Percentiles rank a stretch among this genome's conserved stretches.
Conservation (phyloP, 495 filamentous ascomycete genomes). For the Xylaria telfairii region DNA sequence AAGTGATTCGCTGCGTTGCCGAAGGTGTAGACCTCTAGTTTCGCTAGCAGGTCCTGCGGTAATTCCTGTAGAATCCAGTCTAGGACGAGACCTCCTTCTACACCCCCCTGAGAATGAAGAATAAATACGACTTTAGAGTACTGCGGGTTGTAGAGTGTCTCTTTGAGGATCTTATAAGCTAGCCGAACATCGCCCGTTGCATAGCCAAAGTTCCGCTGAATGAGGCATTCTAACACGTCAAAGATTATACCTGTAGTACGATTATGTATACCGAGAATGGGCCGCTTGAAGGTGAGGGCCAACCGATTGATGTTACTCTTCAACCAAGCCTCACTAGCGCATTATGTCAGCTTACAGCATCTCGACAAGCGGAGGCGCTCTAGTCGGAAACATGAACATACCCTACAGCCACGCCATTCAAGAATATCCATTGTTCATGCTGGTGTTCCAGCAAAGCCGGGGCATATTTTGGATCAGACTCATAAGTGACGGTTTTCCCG, state of each 20-base stretch:
- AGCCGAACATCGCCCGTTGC: slow-evolving; percentile 71
- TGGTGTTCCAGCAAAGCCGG: slow-evolving; percentile 48
- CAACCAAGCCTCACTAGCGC: slow-evolving; percentile 59
- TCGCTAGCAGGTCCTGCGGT: slow-evolving; percentile 66
- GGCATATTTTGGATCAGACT: slow-evolving; percentile 52
- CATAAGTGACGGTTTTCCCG: slow-evolving; percentile 47
- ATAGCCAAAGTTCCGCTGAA: slow-evolving; percentile 78
- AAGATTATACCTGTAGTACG: slow-evolving; percentile 74
- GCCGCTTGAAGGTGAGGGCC: slow-evolving; percentile 75
- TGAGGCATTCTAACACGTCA: slow-evolving; percentile 76
- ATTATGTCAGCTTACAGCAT: slow-evolving; percentile 6
- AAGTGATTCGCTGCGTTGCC: slow-evolving; percentile 87
- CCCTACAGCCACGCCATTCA: slow-evolving; percentile 74
- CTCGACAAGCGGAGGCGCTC: neutral
- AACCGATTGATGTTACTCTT: slow-evolving; percentile 75
- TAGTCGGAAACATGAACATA: slow-evolving; percentile 37
- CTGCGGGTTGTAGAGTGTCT: slow-evolving; percentile 59
- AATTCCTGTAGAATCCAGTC: slow-evolving; percentile 83
- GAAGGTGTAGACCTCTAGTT: slow-evolving; percentile 87
- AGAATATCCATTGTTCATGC: slow-evolving; percentile 75
- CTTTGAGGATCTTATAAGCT: slow-evolving; percentile 63
- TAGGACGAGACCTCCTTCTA: slow-evolving; percentile 74
- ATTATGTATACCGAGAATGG: slow-evolving; percentile 82
- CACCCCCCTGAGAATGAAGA: slow-evolving; percentile 82
- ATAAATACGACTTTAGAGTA: slow-evolving; percentile 78